phyloP scores from a whole-genome alignment of 805 yeast species.

The Pichia ethanolica region DNA sequence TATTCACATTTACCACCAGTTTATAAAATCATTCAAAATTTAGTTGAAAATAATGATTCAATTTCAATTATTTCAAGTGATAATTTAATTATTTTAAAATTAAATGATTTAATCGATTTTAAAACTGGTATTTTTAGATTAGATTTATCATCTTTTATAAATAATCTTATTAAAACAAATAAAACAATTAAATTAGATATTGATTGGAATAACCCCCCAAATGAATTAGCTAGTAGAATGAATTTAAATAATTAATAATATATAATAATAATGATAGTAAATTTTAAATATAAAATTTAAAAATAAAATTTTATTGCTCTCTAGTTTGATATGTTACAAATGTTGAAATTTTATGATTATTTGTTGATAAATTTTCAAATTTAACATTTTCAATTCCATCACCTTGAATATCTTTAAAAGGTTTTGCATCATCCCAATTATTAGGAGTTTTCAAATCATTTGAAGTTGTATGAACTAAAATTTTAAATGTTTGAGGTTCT shows the following conservation, averaged over 20 bases:
- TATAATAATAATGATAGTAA: no score
- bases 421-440: slow-evolving; percentile 67
- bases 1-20: slow-evolving; percentile 38
- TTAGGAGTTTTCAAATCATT: slow-evolving; percentile 58
- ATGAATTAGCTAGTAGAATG: slow-evolving; percentile 1
- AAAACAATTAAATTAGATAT: not conserved
- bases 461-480: slow-evolving; percentile 74
- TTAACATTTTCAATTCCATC: slow-evolving; percentile 60
- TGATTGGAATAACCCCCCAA: slow-evolving; percentile 9
- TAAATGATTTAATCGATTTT: slow-evolving; percentile 16
- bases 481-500: slow-evolving; percentile 66
- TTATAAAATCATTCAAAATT: slow-evolving; percentile 17
- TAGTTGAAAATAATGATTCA: slow-evolving; percentile 9
- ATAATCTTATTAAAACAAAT: not conserved
- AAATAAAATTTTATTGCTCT: slow-evolving; percentile 7
- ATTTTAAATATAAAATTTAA: not conserved
- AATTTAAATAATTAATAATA: not conserved
- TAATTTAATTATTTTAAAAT: not conserved
- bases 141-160: slow-evolving; percentile 7
- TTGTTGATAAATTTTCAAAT: slow-evolving; percentile 61
- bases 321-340: slow-evolving; percentile 50
- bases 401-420: slow-evolving; percentile 42
- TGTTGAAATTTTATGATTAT: slow-evolving; percentile 63
- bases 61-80: no score
- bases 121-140: slow-evolving; percentile 15